Conservation (phyloP, 495 filamentous ascomycete species). For the Annulohypoxylon bovei region DNA sequence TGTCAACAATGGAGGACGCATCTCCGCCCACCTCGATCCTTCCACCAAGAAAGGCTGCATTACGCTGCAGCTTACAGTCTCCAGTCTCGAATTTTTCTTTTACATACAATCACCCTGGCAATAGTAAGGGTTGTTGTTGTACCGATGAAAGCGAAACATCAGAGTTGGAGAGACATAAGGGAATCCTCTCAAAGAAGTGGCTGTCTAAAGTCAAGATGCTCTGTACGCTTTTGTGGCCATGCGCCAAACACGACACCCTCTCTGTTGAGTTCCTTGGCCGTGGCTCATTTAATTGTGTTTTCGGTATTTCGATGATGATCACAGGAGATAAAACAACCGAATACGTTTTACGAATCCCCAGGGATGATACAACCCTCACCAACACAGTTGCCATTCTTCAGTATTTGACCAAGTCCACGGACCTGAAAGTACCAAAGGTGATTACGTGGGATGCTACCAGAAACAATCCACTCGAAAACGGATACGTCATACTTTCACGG, state of each 20-base stretch:
- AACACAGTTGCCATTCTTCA: conserved; percentile 5
- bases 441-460: conserved; percentile 16
- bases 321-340: background rate
- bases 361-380: background rate
- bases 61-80: too few species aligned
- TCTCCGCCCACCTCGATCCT: too few species aligned
- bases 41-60: too few species aligned
- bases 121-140: too few species aligned
- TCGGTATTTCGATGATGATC: conserved; percentile 11
- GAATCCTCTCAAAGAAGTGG: background rate
- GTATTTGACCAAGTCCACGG: conserved; percentile 5
- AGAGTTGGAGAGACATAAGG: background rate
- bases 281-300: conserved; percentile 8
- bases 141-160: too few species aligned
- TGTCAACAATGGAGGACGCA: too few species aligned
- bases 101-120: too few species aligned
- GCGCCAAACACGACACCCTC: background rate
- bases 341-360: conserved; percentile 21
- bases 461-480: conserved; percentile 9
- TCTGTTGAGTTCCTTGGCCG: conserved; percentile 7
- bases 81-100: too few species aligned
- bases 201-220: conserved; percentile 6
- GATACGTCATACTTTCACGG: conserved; percentile 14
- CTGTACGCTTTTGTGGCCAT: conserved; percentile 18
- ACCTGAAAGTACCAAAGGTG: conserved; percentile 15